These are phyloP conservation scores for Botrytis deweyae DNA, from an alignment of 2,329 filamentous ascomycete genomes.

Conservation along the genomic window DNA sequence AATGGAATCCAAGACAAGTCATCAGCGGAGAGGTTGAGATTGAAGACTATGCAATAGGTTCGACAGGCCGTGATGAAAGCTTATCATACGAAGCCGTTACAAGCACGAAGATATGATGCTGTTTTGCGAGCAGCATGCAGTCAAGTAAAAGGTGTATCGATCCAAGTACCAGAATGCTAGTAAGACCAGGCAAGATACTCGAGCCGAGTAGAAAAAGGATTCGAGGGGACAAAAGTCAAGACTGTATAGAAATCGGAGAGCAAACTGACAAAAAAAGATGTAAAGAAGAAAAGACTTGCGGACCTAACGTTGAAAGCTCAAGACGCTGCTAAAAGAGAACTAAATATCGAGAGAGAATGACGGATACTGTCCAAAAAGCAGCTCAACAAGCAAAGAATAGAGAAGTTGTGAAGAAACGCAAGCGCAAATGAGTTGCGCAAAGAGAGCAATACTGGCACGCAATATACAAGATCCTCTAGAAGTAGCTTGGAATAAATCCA, in stretches of 20 bases:
- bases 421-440: not conserved
- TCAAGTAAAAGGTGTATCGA: not conserved
- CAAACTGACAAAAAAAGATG: not conserved
- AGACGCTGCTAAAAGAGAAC: not conserved
- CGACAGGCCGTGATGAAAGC: not conserved
- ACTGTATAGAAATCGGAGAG: not conserved
- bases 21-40: not conserved
- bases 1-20: accelerated
- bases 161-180: not conserved
- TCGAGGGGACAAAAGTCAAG: not conserved
- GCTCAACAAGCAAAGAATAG: not conserved
- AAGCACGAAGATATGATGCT: not conserved
- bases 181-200: not conserved
- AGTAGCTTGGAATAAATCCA: not conserved
- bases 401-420: not conserved
- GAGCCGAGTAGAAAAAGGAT: not conserved
- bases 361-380: not conserved
- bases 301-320: not conserved
- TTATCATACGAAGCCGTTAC: not conserved
- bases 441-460: not conserved
- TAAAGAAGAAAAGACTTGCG: not conserved
- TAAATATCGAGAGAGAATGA: not conserved
- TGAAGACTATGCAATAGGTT: not conserved
- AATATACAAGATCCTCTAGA: not conserved
- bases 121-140: not conserved